phyloP scores from a whole-genome alignment of 768 basidiomycete genomes.

The Termitomyces sp. region DNA sequence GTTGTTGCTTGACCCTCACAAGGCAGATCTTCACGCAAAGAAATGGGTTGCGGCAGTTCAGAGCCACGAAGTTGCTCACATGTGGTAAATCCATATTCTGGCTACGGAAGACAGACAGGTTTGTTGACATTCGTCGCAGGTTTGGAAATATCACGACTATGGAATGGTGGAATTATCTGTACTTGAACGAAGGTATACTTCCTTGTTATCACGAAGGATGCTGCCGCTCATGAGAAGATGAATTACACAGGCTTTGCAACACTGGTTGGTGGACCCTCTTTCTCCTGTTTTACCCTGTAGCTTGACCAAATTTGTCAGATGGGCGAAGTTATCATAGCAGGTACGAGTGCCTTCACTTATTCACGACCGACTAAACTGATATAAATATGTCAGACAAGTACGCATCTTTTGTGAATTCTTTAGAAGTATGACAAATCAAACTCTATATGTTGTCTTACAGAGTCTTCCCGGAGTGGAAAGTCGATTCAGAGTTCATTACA shows the following conservation, averaged over 20 bases:
- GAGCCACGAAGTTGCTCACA: slow-evolving; percentile 83
- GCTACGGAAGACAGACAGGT: background rate
- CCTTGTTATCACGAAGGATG: background rate
- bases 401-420: background rate
- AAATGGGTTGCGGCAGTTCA: slow-evolving; percentile 75
- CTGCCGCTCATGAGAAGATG: background rate
- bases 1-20: slow-evolving; percentile 75
- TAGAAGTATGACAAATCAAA: background rate
- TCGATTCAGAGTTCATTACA: slow-evolving; percentile 78
- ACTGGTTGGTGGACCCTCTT: slow-evolving; percentile 38
- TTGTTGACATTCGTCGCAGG: slow-evolving; percentile 29
- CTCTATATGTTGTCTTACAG: slow-evolving; percentile 23
- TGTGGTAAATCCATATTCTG: slow-evolving; percentile 45
- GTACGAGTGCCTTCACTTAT: slow-evolving; percentile 27
- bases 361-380: slow-evolving; percentile 1
- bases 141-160: slow-evolving; percentile 93
- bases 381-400: slow-evolving; percentile 41
- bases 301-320: slow-evolving; percentile 35
- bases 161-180: slow-evolving; percentile 88
- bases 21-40: slow-evolving; percentile 64
- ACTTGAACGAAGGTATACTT: slow-evolving; percentile 65
- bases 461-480: slow-evolving; percentile 83
- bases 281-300: background rate
- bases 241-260: slow-evolving; percentile 70
- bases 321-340: slow-evolving; percentile 83